Conservation (phyloP, 1,139 yeast species). For the Sugiyamaella grinbergsii region DNA sequence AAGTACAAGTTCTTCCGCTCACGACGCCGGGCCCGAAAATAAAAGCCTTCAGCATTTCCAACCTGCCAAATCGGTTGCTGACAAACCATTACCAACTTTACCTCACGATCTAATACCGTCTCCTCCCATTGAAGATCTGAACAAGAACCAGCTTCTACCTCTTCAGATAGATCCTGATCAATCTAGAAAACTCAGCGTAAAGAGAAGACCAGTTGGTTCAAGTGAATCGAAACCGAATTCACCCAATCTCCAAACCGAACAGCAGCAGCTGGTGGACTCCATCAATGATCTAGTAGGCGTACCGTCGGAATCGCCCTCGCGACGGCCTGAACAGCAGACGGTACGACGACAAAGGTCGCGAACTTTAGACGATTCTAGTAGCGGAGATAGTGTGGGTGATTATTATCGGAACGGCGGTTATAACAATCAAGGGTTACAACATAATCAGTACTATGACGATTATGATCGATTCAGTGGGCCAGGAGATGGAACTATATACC, state of each 20-base stretch:
- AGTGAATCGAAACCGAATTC: constrained; percentile 16
- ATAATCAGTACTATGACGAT: constrained; percentile 11
- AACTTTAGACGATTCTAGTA: constrained; percentile 12
- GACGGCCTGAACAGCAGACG: constrained; percentile 4
- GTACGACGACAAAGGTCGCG: constrained; percentile 16
- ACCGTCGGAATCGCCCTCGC: background rate
- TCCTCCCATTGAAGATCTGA: constrained; percentile 4
- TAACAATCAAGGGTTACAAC: background rate
- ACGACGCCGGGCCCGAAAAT: background rate
- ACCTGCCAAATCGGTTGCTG: background rate
- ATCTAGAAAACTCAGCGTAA: constrained; percentile 23
- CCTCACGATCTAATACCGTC: constrained; percentile 20
- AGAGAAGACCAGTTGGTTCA: constrained; percentile 31
- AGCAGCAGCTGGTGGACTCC: constrained; percentile 21
- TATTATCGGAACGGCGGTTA: constrained; percentile 7
- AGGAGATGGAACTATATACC: background rate
- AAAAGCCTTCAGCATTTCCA: constrained; percentile 3
- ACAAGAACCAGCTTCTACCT: background rate
- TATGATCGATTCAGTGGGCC: constrained; percentile 7
- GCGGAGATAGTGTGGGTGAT: constrained; percentile 8
- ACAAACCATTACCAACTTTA: constrained; percentile 19
- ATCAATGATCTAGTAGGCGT: constrained; percentile 22
- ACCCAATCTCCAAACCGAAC: constrained; percentile 11
- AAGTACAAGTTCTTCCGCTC: constrained; percentile 2
- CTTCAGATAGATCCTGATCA: constrained; percentile 1